Percentiles rank a stretch among this genome's conserved stretches.
Evolutionary conservation across 2,329 filamentous ascomycete genomes (phyloP).

Genomic region (Trichophaea hybrida): DNA sequence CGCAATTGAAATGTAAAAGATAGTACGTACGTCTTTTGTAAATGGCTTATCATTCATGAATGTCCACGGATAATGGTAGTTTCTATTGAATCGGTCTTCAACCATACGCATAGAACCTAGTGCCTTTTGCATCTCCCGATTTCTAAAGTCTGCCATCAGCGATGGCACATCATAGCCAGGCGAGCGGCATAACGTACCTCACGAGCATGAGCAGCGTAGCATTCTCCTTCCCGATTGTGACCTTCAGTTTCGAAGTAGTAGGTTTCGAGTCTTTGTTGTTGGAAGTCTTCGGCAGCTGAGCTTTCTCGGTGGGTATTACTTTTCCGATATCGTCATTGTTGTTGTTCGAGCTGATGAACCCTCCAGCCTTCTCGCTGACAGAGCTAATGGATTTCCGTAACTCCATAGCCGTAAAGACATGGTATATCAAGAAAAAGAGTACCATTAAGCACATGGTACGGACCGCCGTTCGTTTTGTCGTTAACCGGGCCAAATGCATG

Average conservation of each 20-base stretch:
- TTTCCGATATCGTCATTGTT: background rate
- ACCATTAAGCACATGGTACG: slow-evolving; percentile 4
- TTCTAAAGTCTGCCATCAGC: slow-evolving; percentile 35
- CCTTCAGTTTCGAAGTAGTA: background rate
- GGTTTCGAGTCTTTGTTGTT: background rate
- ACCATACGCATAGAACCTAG: slow-evolving; percentile 23
- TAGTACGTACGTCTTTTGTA: slow-evolving; percentile 19
- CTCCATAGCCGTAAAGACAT: slow-evolving; percentile 12
- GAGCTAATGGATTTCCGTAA: slow-evolving; percentile 10
- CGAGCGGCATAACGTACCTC: slow-evolving; percentile 34
- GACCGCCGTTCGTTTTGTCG: background rate
- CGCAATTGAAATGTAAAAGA: background rate
- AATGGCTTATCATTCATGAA: slow-evolving; percentile 26
- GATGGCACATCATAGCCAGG: slow-evolving; percentile 20
- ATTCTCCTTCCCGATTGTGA: slow-evolving; percentile 22
- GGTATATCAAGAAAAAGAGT: slow-evolving; percentile 12
- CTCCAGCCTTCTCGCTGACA: background rate
- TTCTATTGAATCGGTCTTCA: slow-evolving; percentile 26
- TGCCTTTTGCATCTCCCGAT: slow-evolving; percentile 20
- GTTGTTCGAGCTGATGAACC: background rate
- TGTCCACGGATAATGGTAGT: slow-evolving; percentile 25
- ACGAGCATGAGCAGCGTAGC: slow-evolving; percentile 26
- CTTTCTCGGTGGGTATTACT: slow-evolving; percentile 2
- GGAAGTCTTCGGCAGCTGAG: slow-evolving; percentile 1
- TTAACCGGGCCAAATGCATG: background rate